Base-by-base conservation (phyloP, 2,329 filamentous ascomycete species). In the Aspergillus proliferans region DNA sequence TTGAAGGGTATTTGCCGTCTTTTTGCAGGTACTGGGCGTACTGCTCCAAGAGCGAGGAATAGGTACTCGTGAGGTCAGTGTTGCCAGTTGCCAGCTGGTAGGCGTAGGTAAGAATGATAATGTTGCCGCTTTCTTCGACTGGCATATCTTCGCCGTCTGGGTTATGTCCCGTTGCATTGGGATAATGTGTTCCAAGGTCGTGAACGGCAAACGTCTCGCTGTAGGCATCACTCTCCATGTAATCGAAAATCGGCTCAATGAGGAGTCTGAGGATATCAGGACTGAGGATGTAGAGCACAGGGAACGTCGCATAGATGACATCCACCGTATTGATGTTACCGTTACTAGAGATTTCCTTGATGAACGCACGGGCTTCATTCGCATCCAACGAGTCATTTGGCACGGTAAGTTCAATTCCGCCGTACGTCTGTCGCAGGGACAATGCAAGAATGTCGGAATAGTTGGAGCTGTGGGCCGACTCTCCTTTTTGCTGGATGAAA, bases 311-410 rank as follows among this genome's bases (percentile, higher is more conserved):
- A 45, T 62, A 70, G 36, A 71, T 66, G n/a, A 72, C 65, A 49
- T 72, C 70, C 4, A 71, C 59, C 1, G 70, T 71, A 49, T 71
- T 67, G 46, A 70, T 59, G 44, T 72, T 70, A 2, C 68, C 70
- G 49, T 71, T 62, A 33, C 66, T 70, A 7, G 66, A 69, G 30
- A 72, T 68, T 44, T 72, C 70, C 43, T 72, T 72, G 48, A 70
- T 62, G 47, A 70, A 71, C 2, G 61, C 63, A 6, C 58, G 55
- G 1, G 56, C 47, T 34, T 65, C 50, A 33, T 40, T 56, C 3
- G 62, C 62, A 40, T 66, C 55, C 14, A 65, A 47, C 3, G 65
- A 58, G 15, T 64, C 60, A 45, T 61, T 49, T 2, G 65, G 63
- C 22, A 71, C 64, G 12, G 64, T 67, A 6, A 71, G 22, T 39